Conservation (phyloP, 2,329 filamentous ascomycete species). For the Geosmithia morbida region DNA sequence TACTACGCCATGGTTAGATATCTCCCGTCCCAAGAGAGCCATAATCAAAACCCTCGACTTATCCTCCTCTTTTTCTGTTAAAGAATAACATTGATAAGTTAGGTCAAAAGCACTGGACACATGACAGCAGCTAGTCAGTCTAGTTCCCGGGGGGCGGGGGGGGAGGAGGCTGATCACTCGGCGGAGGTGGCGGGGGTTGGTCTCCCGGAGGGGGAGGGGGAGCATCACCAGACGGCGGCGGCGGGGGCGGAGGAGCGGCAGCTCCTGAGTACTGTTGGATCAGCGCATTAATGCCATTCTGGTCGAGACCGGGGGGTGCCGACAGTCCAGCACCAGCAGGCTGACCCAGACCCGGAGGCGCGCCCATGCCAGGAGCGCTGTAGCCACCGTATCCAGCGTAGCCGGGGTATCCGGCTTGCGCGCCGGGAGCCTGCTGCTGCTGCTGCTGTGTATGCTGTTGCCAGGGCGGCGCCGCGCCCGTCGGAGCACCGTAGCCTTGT, state of each 20-base stretch:
- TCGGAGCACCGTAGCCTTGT: constrained; percentile 11
- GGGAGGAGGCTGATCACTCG: constrained; percentile 47
- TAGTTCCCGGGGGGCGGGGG: constrained; percentile 43
- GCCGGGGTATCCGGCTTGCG: constrained; percentile 41
- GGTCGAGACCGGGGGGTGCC: constrained; percentile 35
- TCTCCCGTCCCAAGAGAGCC: background rate
- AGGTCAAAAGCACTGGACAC: background rate
- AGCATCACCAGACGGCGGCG: constrained; percentile 37
- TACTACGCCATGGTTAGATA: background rate
- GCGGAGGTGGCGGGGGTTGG: constrained; percentile 47
- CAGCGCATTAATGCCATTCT: constrained; percentile 43
- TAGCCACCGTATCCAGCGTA: constrained; percentile 34
- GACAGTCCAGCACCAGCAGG: constrained; percentile 27
- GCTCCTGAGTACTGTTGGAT: constrained; percentile 50
- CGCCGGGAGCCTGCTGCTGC: constrained; percentile 35
- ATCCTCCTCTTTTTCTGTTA: background rate
- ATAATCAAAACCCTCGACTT: background rate
- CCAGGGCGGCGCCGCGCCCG: constrained; percentile 31
- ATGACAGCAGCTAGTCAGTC: background rate
- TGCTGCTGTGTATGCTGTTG: constrained; percentile 28
- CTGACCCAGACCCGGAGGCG: constrained; percentile 23
- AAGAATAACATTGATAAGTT: background rate
- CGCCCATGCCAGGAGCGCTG: constrained; percentile 22
- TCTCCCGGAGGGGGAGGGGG: constrained; percentile 41
- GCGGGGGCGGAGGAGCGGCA: constrained; percentile 43